These are phyloP conservation scores for Scutellaria minor DNA, from an alignment of 257 asterid genomes.

Conservation along the genomic window DNA sequence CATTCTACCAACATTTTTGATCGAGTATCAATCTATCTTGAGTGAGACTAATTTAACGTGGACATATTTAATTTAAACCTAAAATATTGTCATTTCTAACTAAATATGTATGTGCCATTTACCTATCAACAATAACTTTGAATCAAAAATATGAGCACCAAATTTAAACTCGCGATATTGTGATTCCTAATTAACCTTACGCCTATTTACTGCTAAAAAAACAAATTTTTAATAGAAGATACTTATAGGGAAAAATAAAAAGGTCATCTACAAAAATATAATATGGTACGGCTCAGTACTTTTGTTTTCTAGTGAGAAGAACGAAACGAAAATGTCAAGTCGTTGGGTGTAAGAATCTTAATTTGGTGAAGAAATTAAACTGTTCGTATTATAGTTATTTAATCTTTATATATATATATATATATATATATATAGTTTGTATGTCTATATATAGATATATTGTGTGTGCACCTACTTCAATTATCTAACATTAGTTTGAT, in stretches of 20 bases:
- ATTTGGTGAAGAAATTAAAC: constrained; percentile 34
- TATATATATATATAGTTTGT: background rate
- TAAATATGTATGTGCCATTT: no score
- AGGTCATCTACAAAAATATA: constrained; percentile 10
- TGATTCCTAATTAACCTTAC: no score
- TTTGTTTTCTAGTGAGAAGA: constrained; percentile 31
- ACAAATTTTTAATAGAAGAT: background rate
- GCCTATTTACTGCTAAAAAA: no score
- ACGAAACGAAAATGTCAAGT: constrained; percentile 28
- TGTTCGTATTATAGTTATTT: background rate
- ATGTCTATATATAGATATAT: background rate
- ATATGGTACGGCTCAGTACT: constrained; percentile 42
- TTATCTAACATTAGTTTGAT: constrained; percentile 33
- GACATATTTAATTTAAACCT: no score
- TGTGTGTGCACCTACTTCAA: constrained; percentile 32
- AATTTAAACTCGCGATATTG: no score
- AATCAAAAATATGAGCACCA: no score
- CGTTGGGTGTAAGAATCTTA: constrained; percentile 38
- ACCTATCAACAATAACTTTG: no score
- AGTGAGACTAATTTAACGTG: no score
- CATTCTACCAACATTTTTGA: no score
- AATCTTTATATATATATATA: background rate
- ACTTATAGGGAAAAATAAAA: background rate
- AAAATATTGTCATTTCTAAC: no score
- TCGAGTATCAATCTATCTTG: no score